Conservation (phyloP, 768 basidiomycete genomes). For the Podaxis rugospora region DNA sequence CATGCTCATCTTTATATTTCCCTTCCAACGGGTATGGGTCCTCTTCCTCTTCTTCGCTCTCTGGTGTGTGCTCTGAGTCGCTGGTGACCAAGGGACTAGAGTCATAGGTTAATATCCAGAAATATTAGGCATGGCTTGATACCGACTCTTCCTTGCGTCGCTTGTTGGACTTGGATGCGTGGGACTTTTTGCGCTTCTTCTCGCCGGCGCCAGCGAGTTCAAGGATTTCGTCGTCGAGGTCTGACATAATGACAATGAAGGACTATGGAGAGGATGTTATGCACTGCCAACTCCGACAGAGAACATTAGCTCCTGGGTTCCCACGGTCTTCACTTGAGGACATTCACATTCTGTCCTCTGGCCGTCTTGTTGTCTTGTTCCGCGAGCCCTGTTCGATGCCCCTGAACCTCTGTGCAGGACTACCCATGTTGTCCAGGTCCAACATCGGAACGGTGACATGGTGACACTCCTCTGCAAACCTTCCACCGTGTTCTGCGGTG, state of each 20-base stretch:
- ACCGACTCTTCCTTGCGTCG: conserved; percentile 73
- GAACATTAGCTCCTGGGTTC: background rate
- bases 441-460: background rate
- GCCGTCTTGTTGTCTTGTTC: background rate
- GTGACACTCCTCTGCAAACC: background rate
- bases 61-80: conserved; percentile 53
- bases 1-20: conserved; percentile 82
- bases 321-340: background rate
- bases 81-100: conserved; percentile 23
- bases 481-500: background rate
- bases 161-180: conserved; percentile 41
- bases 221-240: conserved; percentile 71
- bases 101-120: conserved; percentile 8
- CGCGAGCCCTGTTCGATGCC: background rate
- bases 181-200: conserved; percentile 60
- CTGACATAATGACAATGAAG: conserved; percentile 33
- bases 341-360: background rate
- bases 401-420: background rate
- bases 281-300: background rate
- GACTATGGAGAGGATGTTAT: background rate
- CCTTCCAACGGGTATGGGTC: conserved; percentile 90
- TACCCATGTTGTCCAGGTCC: background rate
- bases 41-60: conserved; percentile 58
- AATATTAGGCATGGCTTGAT: background rate
- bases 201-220: conserved; percentile 71